These are phyloP conservation scores for Dactylellina parvicollis DNA, from an alignment of 2,329 filamentous ascomycete genomes.

Conservation along the genomic window DNA sequence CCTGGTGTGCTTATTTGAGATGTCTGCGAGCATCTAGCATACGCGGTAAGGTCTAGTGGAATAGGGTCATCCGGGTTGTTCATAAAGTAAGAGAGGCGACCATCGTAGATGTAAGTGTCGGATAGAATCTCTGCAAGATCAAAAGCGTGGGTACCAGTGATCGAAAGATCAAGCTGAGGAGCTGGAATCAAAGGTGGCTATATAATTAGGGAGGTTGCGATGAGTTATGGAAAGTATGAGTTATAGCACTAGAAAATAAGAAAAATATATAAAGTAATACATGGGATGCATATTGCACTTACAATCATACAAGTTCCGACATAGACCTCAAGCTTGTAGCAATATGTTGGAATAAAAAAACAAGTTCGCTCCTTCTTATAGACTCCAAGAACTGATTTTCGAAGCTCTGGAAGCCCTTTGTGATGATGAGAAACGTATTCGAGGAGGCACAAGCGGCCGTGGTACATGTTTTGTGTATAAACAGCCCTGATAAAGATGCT, in stretches of 20 bases:
- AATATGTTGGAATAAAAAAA: not conserved
- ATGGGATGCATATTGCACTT: not conserved
- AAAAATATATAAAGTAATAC: no score
- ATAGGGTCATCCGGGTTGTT: not conserved
- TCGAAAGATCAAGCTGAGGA: no score
- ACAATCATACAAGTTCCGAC: not conserved
- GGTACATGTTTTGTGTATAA: not conserved
- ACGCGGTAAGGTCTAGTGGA: not conserved
- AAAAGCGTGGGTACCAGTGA: no score
- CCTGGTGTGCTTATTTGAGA: not conserved
- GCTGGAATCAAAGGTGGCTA: no score
- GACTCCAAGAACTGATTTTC: not conserved
- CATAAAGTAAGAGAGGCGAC: not conserved
- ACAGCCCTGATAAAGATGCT: not conserved
- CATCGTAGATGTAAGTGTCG: not conserved
- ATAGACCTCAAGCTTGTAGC: not conserved
- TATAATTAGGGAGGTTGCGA: no score
- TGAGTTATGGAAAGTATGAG: no score
- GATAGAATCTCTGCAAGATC: not conserved
- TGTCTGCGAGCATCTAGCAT: not conserved
- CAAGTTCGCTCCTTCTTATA: not conserved
- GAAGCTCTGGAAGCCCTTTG: not conserved
- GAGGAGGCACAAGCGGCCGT: not conserved
- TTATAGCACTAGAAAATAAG: no score
- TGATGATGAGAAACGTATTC: not conserved